Conservation (phyloP, 305 asterid species). For the Fraxinus platypoda region DNA sequence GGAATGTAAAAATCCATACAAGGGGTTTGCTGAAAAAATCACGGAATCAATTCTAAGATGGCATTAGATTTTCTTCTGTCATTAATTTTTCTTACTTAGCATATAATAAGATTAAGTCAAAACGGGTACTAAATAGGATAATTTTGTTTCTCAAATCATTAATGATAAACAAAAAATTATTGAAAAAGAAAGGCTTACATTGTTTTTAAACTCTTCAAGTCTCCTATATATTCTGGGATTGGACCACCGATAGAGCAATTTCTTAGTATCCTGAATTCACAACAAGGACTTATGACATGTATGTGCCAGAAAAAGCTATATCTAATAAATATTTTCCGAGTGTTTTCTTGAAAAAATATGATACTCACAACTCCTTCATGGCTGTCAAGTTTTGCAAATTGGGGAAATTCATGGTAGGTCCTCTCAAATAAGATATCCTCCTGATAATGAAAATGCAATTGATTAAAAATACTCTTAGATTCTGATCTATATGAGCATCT, state of each 20-base stretch:
- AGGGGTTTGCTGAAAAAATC: neutral
- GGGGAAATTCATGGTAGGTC: slow-evolving; percentile 52
- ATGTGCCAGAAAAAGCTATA: neutral
- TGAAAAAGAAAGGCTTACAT: slow-evolving; percentile 44
- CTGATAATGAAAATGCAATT: slow-evolving; percentile 35
- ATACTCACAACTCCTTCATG: slow-evolving; percentile 53
- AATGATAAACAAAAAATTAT: slow-evolving; percentile 1
- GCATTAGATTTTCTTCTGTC: neutral
- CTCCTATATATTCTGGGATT: slow-evolving; percentile 54
- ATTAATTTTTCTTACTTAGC: neutral
- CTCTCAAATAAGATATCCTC: slow-evolving; percentile 67
- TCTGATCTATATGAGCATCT: neutral
- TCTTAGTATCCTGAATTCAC: slow-evolving; percentile 60
- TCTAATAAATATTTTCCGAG: neutral
- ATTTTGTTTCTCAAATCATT: neutral
- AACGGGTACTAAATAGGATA: neutral
- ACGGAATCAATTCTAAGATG: neutral
- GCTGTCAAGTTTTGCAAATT: slow-evolving; percentile 34
- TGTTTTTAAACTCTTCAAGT: slow-evolving; percentile 27
- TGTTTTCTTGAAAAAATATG: neutral
- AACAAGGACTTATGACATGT: slow-evolving; percentile 16
- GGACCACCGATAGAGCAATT: slow-evolving; percentile 69
- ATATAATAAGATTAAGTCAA: neutral
- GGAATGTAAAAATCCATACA: neutral
- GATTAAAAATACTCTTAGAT: neutral